Base-by-base conservation (phyloP, 495 filamentous ascomycete genomes). In the Penicillium verhagenii region DNA sequence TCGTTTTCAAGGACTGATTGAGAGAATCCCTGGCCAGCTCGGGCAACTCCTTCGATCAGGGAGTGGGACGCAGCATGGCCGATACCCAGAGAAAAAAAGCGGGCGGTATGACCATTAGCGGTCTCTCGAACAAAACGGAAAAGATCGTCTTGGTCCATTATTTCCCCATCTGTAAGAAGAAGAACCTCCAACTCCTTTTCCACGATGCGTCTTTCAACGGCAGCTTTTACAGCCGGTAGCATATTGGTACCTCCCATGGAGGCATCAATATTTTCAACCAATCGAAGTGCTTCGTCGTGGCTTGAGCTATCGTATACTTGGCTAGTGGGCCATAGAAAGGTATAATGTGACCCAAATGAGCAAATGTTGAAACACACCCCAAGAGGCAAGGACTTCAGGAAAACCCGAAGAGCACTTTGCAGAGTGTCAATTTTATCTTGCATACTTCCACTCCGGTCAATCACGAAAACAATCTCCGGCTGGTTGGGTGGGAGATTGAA, bases 301-400 rank as follows among this genome's bases (percentile, higher is more conserved):
- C 70, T 81, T 0, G 59, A 61, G 23, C 77, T 66, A 21, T 74
- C 76, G 59, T 89, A 91, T 0, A 66, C 64, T 53, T 74, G 68
- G 37, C 83, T 86, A 8, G 72, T 76, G 0, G 66, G 40, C 79
- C 87, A 92, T 11, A 92, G 71, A 52, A 86, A 83, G 0, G 67
- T 61, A 56, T 79, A 58, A 0, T 16, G 13, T 19, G 49, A 70
- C 9, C 87, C 87, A 55, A 91, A 91, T 1, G 83, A 87, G 67
- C 82, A 86, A 53, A 91, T 89, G 66, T 91, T 90, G 73, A 91
- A 91, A 61, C 79, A 82, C 47, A 83, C 70, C 1, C 86, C 86
- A 1, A 83, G 55, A 2, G 87, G 87, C 14, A 91, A 67, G 0
- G 83, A 87, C 57, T 88, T 89, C 28, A 91, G 72, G 57, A 91